Percentiles rank a stretch among this genome's conserved stretches.
Conservation (phyloP, 1,284 basidiomycete genomes). For the Mycena citricolor region DNA sequence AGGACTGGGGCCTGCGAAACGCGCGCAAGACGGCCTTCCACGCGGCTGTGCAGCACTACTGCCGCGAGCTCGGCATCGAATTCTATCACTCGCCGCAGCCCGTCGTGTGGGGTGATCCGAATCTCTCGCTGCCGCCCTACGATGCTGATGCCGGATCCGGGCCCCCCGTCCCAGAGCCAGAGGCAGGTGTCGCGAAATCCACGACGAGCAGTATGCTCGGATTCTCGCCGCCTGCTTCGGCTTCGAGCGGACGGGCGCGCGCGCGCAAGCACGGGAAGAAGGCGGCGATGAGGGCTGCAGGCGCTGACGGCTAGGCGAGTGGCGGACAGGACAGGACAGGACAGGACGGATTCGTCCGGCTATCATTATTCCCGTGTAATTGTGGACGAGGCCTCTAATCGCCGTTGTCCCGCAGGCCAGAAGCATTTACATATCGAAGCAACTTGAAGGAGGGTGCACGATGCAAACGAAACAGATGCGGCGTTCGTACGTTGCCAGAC, state of each 20-base stretch:
- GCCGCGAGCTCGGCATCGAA: constrained; percentile 62
- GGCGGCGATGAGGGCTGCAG: constrained; percentile 44
- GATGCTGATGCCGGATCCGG: constrained; percentile 20
- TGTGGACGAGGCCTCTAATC: too few relatives aligned
- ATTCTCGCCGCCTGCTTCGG: constrained; percentile 47
- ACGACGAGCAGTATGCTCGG: too few relatives aligned
- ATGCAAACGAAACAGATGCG: too few relatives aligned
- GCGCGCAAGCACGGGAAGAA: constrained; percentile 54
- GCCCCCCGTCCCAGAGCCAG: constrained; percentile 19
- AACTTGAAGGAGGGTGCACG: too few relatives aligned
- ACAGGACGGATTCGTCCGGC: too few relatives aligned
- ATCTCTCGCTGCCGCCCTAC: constrained; percentile 31
- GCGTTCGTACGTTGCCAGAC: too few relatives aligned
- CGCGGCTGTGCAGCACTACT: constrained; percentile 71
- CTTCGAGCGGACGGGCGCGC: constrained; percentile 41
- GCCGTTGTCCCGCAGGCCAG: too few relatives aligned
- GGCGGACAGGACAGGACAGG: too few relatives aligned
- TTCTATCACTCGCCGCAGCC: constrained; percentile 60
- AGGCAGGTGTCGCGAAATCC: constrained; percentile 25
- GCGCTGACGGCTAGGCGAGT: too few relatives aligned
- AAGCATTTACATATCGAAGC: too few relatives aligned
- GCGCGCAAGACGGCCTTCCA: constrained; percentile 72
- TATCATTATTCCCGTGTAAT: too few relatives aligned
- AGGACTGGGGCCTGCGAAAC: constrained; percentile 63
- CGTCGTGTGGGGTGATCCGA: constrained; percentile 47